These are phyloP conservation scores for Diplotaxis tenuifolia DNA, from an alignment of 345 rosid genomes.

Conservation along the genomic window DNA sequence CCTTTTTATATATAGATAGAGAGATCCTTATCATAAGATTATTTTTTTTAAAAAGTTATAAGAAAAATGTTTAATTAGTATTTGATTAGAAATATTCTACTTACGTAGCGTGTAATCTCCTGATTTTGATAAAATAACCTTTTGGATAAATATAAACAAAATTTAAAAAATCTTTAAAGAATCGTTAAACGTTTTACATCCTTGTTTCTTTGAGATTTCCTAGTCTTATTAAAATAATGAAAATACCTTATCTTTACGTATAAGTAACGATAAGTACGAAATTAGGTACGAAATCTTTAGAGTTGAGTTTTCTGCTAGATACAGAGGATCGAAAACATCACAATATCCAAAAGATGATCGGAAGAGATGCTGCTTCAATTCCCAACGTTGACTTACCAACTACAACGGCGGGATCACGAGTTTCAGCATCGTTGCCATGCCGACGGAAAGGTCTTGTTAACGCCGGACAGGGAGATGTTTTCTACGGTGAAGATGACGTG, in stretches of 20 bases:
- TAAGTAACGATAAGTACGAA: constrained; percentile 23
- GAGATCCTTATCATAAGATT: not conserved
- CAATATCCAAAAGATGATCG: not conserved
- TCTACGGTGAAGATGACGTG: constrained; percentile 32
- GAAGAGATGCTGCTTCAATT: not conserved
- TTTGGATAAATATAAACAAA: not conserved
- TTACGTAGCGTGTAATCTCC: not conserved
- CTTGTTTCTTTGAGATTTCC: not conserved
- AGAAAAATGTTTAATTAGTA: not conserved
- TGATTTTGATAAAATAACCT: not conserved
- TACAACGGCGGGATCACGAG: not conserved
- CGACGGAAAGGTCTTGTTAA: constrained; percentile 4
- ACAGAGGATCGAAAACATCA: not conserved
- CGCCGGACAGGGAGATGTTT: not conserved
- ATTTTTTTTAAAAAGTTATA: not conserved
- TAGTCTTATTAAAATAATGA: not conserved
- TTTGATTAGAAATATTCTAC: not conserved
- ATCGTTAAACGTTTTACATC: not conserved
- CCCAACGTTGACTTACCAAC: not conserved
- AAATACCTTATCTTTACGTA: constrained; percentile 5
- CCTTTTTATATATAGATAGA: no score
- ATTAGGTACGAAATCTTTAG: constrained; percentile 16
- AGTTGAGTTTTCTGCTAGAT: not conserved
- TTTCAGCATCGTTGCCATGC: constrained; percentile 5
- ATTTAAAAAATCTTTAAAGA: constrained; percentile 7